phyloP scores from a whole-genome alignment of 352 stramenopile species.

The Globisporangium echinulatum region DNA sequence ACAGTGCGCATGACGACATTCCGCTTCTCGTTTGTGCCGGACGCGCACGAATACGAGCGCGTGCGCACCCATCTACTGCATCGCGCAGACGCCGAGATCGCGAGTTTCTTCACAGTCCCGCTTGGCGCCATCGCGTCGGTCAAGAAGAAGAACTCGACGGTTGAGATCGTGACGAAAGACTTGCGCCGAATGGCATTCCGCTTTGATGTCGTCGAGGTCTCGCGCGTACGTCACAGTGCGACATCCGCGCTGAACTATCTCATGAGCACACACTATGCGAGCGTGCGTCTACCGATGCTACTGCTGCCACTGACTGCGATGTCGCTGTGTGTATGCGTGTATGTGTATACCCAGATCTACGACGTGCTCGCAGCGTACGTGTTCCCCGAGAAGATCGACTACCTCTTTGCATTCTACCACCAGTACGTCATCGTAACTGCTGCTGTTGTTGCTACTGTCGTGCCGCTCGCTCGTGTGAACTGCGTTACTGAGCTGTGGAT shows the following conservation, averaged over 20 bases:
- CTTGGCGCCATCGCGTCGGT: constrained; percentile 69
- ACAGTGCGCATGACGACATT: constrained; percentile 81
- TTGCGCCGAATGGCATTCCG: constrained; percentile 68
- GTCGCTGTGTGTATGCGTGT: not conserved
- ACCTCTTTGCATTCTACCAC: constrained; percentile 83
- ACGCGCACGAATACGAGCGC: constrained; percentile 50
- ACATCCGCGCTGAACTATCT: not conserved
- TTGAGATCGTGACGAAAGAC: constrained; percentile 79
- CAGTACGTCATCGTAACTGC: constrained; percentile 20
- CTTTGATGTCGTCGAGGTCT: constrained; percentile 70
- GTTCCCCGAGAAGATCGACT: constrained; percentile 80
- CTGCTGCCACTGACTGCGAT: not conserved
- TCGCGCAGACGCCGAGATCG: constrained; percentile 56
- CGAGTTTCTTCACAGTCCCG: constrained; percentile 70
- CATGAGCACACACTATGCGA: not conserved
- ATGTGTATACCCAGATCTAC: constrained; percentile 37
- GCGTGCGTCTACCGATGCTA: not conserved
- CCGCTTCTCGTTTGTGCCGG: constrained; percentile 75
- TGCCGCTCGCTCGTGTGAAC: not conserved
- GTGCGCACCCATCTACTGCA: constrained; percentile 45
- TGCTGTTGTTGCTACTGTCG: not conserved
- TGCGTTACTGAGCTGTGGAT: not conserved
- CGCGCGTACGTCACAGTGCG: constrained; percentile 23
- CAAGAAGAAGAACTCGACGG: constrained; percentile 72
- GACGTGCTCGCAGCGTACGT: constrained; percentile 76